Evolutionary conservation across 163 green algal species (phyloP), one percentile per base, ranked within the genome.

Genomic region (Trebouxiophyceae sp.): DNA sequence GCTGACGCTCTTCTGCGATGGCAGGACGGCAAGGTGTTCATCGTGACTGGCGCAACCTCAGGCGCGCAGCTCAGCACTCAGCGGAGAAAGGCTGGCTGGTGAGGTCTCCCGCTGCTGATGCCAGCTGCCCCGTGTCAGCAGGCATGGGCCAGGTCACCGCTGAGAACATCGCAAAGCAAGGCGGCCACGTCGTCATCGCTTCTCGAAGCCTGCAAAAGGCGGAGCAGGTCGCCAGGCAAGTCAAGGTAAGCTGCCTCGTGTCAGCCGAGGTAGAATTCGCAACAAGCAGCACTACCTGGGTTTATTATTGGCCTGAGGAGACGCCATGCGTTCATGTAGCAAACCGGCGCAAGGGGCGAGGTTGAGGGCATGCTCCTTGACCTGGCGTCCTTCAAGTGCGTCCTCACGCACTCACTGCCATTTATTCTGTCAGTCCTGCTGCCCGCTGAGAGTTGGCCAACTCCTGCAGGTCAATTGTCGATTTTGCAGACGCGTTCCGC

Each of bases 321-420:
- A 12, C 19, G 39, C n/a, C n/a, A n/a, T n/a, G n/a, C n/a, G n/a
- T n/a, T n/a, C n/a, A n/a, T 4, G 30, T n/a, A 68, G 47, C 16
- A 54, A 3, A 39, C 23, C 23, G 28, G n/a, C 45, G 20, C 23
- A 1, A 28, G 63, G 3, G 33, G 69, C n/a, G 46, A 60, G 7
- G 63, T 70, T 16, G 69, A 75, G 26, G 57, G 47, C 1, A 70
- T 70, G 69, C 61, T 71, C 33, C 28, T 75, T 12, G 69, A 75
- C 58, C 45, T 75, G 5, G 45, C 69, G 4, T 70, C 62, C 28
- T 70, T 75, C 57, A 67, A 47, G 68, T 67, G n/a, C 5, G 33
- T 27, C 24, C 61, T 31, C 31, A 5, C 26, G 19, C 19, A 57
- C 27, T 20, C 57, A 5, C 57, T 30, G 32, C 58, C 50, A 27